Percentiles rank a stretch among this genome's conserved stretches.
Conservation (phyloP, 148 eudicot species). For the Dianthus caryophyllus region DNA sequence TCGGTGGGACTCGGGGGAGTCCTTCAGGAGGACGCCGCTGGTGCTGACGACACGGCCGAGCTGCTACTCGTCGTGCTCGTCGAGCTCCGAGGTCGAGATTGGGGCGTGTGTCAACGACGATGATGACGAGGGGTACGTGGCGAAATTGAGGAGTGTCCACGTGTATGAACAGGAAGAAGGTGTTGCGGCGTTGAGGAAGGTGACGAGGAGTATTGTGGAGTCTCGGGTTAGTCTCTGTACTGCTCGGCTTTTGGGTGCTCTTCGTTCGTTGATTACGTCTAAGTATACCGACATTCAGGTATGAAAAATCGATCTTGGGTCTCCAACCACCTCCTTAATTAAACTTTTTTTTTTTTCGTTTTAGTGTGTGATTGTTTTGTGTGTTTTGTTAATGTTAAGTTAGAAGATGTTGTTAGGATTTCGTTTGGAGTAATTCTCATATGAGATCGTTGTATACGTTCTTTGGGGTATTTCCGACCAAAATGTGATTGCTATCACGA, state of each 20-base stretch:
- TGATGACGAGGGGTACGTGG: constrained; percentile 47
- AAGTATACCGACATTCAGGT: constrained; percentile 51
- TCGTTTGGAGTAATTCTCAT: too few relatives aligned
- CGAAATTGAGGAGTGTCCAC: constrained; percentile 39
- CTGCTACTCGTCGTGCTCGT: constrained; percentile 60
- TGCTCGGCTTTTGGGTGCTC: constrained; percentile 46
- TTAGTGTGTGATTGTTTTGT: too few relatives aligned
- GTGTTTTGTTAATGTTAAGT: background rate
- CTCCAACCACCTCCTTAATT: too few relatives aligned
- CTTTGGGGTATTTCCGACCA: too few relatives aligned
- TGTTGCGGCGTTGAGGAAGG: constrained; percentile 43
- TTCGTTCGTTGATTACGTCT: constrained; percentile 51
- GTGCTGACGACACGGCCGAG: constrained; percentile 55
- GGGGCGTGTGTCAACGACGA: constrained; percentile 9
- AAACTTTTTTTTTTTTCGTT: background rate
- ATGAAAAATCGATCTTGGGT: too few relatives aligned
- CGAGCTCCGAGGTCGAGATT: constrained; percentile 37
- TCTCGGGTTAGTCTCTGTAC: constrained; percentile 53
- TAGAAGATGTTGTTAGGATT: too few relatives aligned
- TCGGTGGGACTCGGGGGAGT: background rate
- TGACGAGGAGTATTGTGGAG: constrained; percentile 52
- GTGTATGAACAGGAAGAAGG: constrained; percentile 63
- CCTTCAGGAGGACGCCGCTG: constrained; percentile 42
- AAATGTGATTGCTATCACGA: too few relatives aligned
- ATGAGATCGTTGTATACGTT: too few relatives aligned